Base-by-base conservation (phyloP, 1,284 basidiomycete species). In the Trichosporon sp. region DNA sequence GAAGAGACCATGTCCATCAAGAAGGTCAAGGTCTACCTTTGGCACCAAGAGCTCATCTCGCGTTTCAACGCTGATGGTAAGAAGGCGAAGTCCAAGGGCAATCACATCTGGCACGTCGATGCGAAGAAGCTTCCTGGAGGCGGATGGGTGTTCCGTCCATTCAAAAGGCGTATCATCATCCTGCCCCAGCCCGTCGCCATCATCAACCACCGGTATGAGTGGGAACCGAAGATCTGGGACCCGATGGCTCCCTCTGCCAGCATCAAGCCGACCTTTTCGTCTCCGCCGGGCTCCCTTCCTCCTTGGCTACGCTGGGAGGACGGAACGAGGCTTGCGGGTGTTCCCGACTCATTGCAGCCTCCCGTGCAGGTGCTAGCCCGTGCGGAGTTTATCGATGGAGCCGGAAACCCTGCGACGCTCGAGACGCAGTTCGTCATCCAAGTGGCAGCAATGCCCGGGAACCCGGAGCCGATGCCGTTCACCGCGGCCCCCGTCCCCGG, bases 11-110 rank as follows among this genome's bases (percentile, higher is more conserved):
- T 87, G 78, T 86, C 86, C n/a, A 81, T 84, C 77, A 86, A 87
- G 74, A 84, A 96, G 91, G 91, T 98, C 84, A 93, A 96, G 77
- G 93, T 94, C 80, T 99, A 97, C 85, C 89, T 99, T 65, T 99
- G 97, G 97, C 85, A 91, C 87, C 87, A 88, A 76, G 91, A 92
- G 31, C 92, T 92, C 80, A 99, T 99, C 80, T 92, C 96, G 63
- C 92, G 97, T 35, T 99, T 96, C 88, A 99, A 99, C 83, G 95
- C 98, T 79, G 97, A 99, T 83, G 97, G 95, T 43, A 98, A 98
- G 85, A 99, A 99, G 86, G 93, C 96, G 40, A 99, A 99, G 85
- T 96, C 94, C 68, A 98, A 98, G 86, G 97, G 97, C 68, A 99
- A 99, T 84, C 96, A 99, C 81, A 97, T 99, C 76, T 99, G 97